phyloP scores from a whole-genome alignment of 306 rosid species.

The Argentina anserina region DNA sequence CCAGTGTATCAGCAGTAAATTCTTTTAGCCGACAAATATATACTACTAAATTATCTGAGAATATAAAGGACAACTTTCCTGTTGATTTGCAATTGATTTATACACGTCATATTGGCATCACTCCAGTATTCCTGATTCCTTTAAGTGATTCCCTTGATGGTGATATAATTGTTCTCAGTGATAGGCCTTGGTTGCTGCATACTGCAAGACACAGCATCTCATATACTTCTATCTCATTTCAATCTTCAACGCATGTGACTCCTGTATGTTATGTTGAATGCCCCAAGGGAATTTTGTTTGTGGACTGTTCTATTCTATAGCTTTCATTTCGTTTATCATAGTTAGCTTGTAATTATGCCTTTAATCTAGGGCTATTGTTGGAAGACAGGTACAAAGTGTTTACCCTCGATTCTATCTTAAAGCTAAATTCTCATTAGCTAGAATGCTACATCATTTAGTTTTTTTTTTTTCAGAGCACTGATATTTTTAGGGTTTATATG shows the following conservation, averaged over 20 bases:
- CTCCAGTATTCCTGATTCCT: slow-evolving; percentile 94
- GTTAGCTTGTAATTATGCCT: neutral
- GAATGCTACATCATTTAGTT: neutral
- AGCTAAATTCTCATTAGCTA: neutral
- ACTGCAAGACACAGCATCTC: slow-evolving; percentile 91
- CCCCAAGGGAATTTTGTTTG: slow-evolving; percentile 89
- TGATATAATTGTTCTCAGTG: slow-evolving; percentile 85
- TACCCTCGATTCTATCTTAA: neutral
- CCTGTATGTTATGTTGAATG: slow-evolving; percentile 83
- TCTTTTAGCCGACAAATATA: slow-evolving; percentile 22
- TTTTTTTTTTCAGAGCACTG: neutral
- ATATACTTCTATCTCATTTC: slow-evolving; percentile 91
- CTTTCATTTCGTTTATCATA: slow-evolving; percentile 2
- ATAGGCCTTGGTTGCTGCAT: slow-evolving; percentile 94
- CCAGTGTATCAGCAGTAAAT: slow-evolving; percentile 43
- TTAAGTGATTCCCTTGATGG: slow-evolving; percentile 77
- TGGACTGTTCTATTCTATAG: slow-evolving; percentile 42
- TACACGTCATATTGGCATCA: slow-evolving; percentile 84
- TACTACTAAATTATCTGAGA: slow-evolving; percentile 30
- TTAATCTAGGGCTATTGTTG: neutral
- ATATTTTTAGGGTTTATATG: neutral
- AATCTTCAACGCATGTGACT: slow-evolving; percentile 84
- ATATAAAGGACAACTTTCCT: slow-evolving; percentile 36
- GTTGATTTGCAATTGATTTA: slow-evolving; percentile 77
- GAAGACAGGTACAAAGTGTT: neutral